Conservation (phyloP, 176 grass and related monocot species). For the Pontederia paniculata region DNA sequence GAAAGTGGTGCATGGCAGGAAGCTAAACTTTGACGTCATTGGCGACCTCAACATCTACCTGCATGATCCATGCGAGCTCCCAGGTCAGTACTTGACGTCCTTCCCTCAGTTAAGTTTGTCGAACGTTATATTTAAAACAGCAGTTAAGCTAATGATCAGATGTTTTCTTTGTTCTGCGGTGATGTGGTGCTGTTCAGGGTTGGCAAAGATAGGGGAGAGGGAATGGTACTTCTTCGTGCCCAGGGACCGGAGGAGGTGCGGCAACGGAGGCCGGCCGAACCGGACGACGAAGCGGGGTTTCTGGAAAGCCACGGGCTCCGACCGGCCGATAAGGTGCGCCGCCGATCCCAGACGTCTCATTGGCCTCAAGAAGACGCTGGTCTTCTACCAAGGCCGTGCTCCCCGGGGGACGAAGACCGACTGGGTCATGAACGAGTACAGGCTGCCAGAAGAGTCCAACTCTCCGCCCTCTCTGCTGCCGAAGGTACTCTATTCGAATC, state of each 20-base stretch:
- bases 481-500: conserved; percentile 14
- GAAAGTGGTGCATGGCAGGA: conserved; percentile 34
- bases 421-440: conserved; percentile 98
- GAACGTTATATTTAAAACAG: no score
- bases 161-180: neutral
- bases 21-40: conserved; percentile 73
- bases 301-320: conserved; percentile 93
- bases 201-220: conserved; percentile 82
- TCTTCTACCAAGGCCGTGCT: conserved; percentile 71
- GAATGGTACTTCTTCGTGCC: conserved; percentile 99
- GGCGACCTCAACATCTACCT: conserved; percentile 68
- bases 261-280: conserved; percentile 65
- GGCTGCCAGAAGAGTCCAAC: conserved; percentile 31
- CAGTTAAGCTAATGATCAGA: no score
- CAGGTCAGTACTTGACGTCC: conserved; percentile 39
- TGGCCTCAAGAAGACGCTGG: conserved; percentile 89
- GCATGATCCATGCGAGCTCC: conserved; percentile 78
- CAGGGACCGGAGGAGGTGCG: conserved; percentile 38
- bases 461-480: neutral
- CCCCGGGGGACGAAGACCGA: conserved; percentile 65
- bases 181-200: conserved; percentile 7
- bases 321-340: conserved; percentile 30
- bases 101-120: no score
- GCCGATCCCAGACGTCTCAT: conserved; percentile 43
- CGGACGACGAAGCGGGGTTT: conserved; percentile 72